Percentiles rank a stretch among this genome's conserved stretches.
Conservation (phyloP, 176 grass and related monocot genomes). For the Chrysopogon serrulatus region DNA sequence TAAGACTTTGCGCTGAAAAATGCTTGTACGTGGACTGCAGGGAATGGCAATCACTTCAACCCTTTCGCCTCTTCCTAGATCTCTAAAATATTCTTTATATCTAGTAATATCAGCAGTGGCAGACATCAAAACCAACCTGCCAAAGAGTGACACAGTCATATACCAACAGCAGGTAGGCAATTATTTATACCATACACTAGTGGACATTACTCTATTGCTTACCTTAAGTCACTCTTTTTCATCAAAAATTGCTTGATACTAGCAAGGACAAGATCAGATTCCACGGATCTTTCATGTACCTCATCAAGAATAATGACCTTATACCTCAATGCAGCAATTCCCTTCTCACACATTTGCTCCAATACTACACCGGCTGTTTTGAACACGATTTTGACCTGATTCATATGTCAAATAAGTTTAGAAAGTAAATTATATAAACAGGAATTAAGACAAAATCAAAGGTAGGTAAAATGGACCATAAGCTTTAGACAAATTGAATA, state of each 20-base stretch:
- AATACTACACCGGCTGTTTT: constrained; percentile 92
- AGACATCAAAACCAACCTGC: constrained; percentile 93
- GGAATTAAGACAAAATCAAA: not conserved
- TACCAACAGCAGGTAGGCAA: constrained; percentile 5
- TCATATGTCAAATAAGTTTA: constrained; percentile 16
- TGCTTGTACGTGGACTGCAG: constrained; percentile 45
- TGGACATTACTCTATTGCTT: constrained; percentile 1
- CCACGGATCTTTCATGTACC: constrained; percentile 88
- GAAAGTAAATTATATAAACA: not conserved
- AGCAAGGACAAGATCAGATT: constrained; percentile 93
- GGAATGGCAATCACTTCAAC: constrained; percentile 97
- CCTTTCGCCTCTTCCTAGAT: constrained; percentile 79
- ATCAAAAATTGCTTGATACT: constrained; percentile 80
- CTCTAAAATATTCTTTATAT: constrained; percentile 87
- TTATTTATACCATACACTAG: not conserved
- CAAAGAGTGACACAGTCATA: constrained; percentile 17
- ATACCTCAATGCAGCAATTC: constrained; percentile 70
- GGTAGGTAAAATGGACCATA: not conserved
- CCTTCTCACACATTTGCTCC: constrained; percentile 88
- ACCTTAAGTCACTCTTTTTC: constrained; percentile 93
- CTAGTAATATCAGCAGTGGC: constrained; percentile 90
- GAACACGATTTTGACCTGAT: constrained; percentile 91
- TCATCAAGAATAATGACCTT: constrained; percentile 99
- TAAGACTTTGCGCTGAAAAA: constrained; percentile 78
- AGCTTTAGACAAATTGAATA: not conserved